Base-by-base conservation (phyloP, 2,329 filamentous ascomycete genomes). In the Dactylellina sp. region DNA sequence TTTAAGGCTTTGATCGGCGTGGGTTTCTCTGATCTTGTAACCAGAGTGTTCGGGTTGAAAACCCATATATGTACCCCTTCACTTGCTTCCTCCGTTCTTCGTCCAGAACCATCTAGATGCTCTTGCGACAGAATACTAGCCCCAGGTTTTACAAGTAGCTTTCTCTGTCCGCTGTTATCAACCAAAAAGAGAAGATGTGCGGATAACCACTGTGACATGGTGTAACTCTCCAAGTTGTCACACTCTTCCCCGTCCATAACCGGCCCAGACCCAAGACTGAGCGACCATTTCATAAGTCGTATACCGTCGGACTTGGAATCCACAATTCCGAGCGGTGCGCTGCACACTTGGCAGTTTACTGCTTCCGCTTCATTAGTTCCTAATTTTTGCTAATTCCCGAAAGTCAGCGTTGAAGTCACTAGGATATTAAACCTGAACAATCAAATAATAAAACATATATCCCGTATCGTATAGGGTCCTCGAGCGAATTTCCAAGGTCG, bases 391-490 rank as follows among this genome's bases (percentile, higher is more conserved):
- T 75, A 20, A 49, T 64, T 46, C n/a, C n/a, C 16, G n/a, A n/a
- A 14, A 24, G 49, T 66, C 47, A 74, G 55, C 24, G 12, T 14
- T 56, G 37, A 16, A 28, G 16, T 35, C 44, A 49, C 14, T 18
- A 53, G n/a, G 42, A 39, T n/a, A 59, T 11, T 37, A 11, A 3
- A 63, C 25, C 7, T 16, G 28, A 14, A 47, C 25, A 57, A 7
- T 39, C 7, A 28, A 44, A 37, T n/a, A 22, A 40, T n/a, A 61
- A 47, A 20, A 42, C n/a, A 20, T 46, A 61, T 68, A 14, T 70
- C 71, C 64, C 71, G 71, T 40, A 75, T 63, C 64, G 39, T 60
- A 63, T 77, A 76, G 80, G 80, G 81, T 79, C 80, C 79, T 79
- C 78, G 75, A 57, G 77, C 74, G 76, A 64, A 50, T 52, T 55